phyloP scores from a whole-genome alignment of 805 yeast genomes.

The Yarrowia sp. region DNA sequence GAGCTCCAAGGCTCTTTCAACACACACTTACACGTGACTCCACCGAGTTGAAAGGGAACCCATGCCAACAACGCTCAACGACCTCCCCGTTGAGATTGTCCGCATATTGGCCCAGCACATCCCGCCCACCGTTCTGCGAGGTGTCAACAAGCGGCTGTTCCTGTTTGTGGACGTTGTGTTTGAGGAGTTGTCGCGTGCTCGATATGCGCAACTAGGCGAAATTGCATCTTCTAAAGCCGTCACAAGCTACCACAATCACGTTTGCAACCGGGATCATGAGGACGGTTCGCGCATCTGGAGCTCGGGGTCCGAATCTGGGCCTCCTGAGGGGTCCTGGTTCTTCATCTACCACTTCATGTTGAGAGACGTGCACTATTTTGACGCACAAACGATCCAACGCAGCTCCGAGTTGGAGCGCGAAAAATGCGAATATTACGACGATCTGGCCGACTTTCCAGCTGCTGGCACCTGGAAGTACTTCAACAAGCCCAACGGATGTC shows the following conservation, averaged over 20 bases:
- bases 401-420: slow-evolving; percentile 30
- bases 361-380: slow-evolving; percentile 33
- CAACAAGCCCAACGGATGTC: slow-evolving; percentile 28
- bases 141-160: slow-evolving; percentile 32
- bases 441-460: slow-evolving; percentile 32
- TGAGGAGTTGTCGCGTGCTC: slow-evolving; percentile 34
- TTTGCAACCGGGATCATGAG: slow-evolving; percentile 11
- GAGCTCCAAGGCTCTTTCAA: no score
- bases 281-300: not conserved
- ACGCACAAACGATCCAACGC: slow-evolving; percentile 28
- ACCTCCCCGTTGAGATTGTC: slow-evolving; percentile 39
- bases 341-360: slow-evolving; percentile 36
- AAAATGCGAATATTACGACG: slow-evolving; percentile 24
- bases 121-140: slow-evolving; percentile 11
- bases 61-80: slow-evolving; percentile 38
- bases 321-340: slow-evolving; percentile 28
- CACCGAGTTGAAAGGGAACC: slow-evolving; percentile 4
- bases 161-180: slow-evolving; percentile 28
- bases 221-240: slow-evolving; percentile 6
- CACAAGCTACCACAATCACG: slow-evolving; percentile 16
- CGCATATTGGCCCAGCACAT: slow-evolving; percentile 34
- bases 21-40: slow-evolving; percentile 24
- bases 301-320: not conserved
- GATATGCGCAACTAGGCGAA: slow-evolving; percentile 11
- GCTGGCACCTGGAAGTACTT: slow-evolving; percentile 38